Conservation (phyloP, 345 rosid species). For the Fremontodendron californicum region DNA sequence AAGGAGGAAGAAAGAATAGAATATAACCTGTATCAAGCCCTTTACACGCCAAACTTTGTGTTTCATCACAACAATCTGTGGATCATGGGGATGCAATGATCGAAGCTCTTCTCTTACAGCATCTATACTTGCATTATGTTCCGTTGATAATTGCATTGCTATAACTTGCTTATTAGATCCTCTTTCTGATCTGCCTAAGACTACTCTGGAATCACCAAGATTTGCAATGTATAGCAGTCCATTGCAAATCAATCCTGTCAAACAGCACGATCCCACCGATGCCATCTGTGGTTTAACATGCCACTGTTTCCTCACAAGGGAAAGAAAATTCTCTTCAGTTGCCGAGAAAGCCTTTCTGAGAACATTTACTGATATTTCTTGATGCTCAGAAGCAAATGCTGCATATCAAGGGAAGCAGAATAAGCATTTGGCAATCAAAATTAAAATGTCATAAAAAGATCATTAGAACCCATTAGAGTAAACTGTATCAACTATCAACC, state of each 20-base stretch:
- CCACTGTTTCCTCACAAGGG: conserved; percentile 63
- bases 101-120: conserved; percentile 68
- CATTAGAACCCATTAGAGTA: no score
- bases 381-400: conserved; percentile 51
- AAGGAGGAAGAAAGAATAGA: not conserved
- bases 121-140: conserved; percentile 68
- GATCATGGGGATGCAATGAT: conserved; percentile 62
- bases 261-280: conserved; percentile 74
- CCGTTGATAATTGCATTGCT: conserved; percentile 64
- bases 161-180: conserved; percentile 28
- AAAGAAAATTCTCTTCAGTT: conserved; percentile 63
- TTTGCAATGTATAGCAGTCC: conserved; percentile 64
- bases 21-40: conserved; percentile 73
- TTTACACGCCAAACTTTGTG: conserved; percentile 82
- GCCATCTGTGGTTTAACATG: conserved; percentile 60
- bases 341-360: conserved; percentile 52
- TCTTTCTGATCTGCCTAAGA: conserved; percentile 56
- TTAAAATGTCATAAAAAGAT: no score
- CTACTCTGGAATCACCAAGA: conserved; percentile 71
- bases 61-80: conserved; percentile 51
- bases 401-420: conserved; percentile 12
- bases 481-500: no score
- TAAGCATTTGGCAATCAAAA: not conserved
- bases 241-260: conserved; percentile 60
- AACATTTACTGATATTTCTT: conserved; percentile 44